Percentiles rank a stretch among this genome's conserved stretches.
These are phyloP conservation scores for Cordyceps sp. DNA, from an alignment of 2,329 filamentous ascomycete genomes.

Conservation along the genomic window DNA sequence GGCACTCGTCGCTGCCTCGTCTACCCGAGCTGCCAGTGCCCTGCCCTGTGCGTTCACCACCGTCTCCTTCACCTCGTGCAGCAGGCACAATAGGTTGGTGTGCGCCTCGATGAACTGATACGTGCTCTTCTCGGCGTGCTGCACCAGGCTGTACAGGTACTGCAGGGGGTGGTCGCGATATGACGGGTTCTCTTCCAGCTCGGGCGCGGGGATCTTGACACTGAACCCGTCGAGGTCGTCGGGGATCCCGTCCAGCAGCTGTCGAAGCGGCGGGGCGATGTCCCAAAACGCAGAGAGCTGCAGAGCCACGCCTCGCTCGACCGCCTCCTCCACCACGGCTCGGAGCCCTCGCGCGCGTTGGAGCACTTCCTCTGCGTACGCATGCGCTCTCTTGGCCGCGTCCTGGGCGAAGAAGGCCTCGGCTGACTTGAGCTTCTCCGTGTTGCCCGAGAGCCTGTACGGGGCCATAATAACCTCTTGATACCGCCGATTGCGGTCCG, in stretches of 20 bases:
- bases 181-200: slow-evolving; percentile 72
- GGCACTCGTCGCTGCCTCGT: slow-evolving; percentile 17
- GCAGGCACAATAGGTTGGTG: slow-evolving; percentile 72
- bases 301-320: slow-evolving; percentile 73
- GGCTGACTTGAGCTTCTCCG: slow-evolving; percentile 64
- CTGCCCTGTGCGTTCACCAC: slow-evolving; percentile 53
- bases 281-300: slow-evolving; percentile 97
- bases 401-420: slow-evolving; percentile 73
- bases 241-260: slow-evolving; percentile 68
- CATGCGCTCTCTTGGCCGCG: slow-evolving; percentile 50
- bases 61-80: slow-evolving; percentile 79
- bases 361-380: slow-evolving; percentile 55
- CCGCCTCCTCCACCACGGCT: slow-evolving; percentile 66
- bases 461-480: slow-evolving; percentile 69
- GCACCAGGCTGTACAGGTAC: slow-evolving; percentile 73
- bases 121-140: slow-evolving; percentile 79
- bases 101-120: slow-evolving; percentile 96
- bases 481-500: slow-evolving; percentile 75
- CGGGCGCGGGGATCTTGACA: slow-evolving; percentile 60
- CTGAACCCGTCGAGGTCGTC: slow-evolving; percentile 39
- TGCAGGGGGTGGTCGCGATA: slow-evolving; percentile 73
- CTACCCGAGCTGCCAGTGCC: slow-evolving; percentile 48
- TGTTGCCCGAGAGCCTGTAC: slow-evolving; percentile 58
- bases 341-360: slow-evolving; percentile 63
- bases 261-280: slow-evolving; percentile 69